A percentile compares a stretch with the other conserved stretches of the same genome.
phyloP scores from a whole-genome alignment of 768 basidiomycete genomes.

The Clathrus columnatus region DNA sequence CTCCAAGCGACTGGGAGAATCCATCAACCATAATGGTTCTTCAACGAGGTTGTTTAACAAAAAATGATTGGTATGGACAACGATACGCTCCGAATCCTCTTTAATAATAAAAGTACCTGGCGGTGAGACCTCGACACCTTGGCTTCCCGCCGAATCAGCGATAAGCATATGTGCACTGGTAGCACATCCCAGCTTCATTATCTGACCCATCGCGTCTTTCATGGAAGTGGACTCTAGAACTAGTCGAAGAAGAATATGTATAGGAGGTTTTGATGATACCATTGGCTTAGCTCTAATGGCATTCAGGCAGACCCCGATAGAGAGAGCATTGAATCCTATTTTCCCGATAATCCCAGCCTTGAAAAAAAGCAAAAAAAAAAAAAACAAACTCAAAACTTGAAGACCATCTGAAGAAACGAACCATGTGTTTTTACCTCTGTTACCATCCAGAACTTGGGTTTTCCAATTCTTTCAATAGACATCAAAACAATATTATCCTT shows the following conservation, averaged over 20 bases:
- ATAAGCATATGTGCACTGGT: slow-evolving; percentile 29
- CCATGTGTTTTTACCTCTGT: slow-evolving; percentile 22
- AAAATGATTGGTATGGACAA: slow-evolving; percentile 32
- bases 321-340: slow-evolving; percentile 29
- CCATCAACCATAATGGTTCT: slow-evolving; percentile 25
- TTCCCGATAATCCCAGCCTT: slow-evolving; percentile 32
- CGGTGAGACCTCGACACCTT: slow-evolving; percentile 26
- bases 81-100: slow-evolving; percentile 20
- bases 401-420: not conserved
- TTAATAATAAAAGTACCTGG: slow-evolving; percentile 19
- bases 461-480: slow-evolving; percentile 21
- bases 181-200: slow-evolving; percentile 24
- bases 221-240: slow-evolving; percentile 24
- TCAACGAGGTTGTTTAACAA: slow-evolving; percentile 23
- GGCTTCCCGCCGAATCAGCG: slow-evolving; percentile 22
- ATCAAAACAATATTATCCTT: slow-evolving; percentile 26
- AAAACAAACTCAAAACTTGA: not conserved
- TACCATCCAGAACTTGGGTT: slow-evolving; percentile 29
- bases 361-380: not conserved
- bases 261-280: slow-evolving; percentile 22
- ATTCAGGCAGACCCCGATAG: slow-evolving; percentile 29
- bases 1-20: slow-evolving; percentile 23
- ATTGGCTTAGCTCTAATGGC: slow-evolving; percentile 28
- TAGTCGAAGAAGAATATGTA: slow-evolving; percentile 26
- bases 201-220: slow-evolving; percentile 19